Evolutionary conservation across 192 early-diverging fungal genomes (phyloP).

Genomic region (Linnemannia zychae): DNA sequence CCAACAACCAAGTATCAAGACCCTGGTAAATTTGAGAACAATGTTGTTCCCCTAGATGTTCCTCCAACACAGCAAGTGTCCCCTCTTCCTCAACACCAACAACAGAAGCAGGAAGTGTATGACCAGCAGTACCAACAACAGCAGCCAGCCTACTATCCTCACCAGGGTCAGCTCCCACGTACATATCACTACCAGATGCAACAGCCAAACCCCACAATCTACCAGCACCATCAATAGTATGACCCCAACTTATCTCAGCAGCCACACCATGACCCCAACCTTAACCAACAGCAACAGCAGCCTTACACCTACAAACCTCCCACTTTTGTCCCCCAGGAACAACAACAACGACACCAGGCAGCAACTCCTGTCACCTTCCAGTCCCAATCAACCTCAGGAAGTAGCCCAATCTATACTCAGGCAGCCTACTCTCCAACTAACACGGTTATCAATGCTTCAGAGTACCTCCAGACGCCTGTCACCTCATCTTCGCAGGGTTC

Average conservation of each 20-base stretch:
- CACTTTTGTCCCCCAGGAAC: slow-evolving; percentile 1
- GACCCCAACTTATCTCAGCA: slow-evolving; percentile 10
- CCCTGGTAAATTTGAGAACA: background rate
- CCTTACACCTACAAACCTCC: slow-evolving; percentile 22
- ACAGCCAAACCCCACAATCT: background rate
- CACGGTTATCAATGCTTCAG: background rate
- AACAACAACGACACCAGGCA: background rate
- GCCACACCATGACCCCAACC: too few species aligned
- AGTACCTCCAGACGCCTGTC: background rate
- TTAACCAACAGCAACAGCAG: background rate
- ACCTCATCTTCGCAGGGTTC: background rate
- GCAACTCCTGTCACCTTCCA: slow-evolving; percentile 15
- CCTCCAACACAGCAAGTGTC: slow-evolving; percentile 30
- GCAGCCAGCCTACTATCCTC: background rate
- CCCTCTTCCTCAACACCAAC: background rate
- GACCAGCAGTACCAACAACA: slow-evolving; percentile 29
- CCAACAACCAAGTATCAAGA: background rate
- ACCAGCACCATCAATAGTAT: background rate
- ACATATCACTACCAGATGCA: background rate
- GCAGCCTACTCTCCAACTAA: background rate
- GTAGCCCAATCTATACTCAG: slow-evolving; percentile 7
- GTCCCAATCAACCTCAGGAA: slow-evolving; percentile 4
- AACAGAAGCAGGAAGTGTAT: slow-evolving; percentile 23
- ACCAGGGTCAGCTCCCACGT: background rate
- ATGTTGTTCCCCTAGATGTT: background rate